These are phyloP conservation scores for Ophiostoma sp. DNA, from an alignment of 2,329 filamentous ascomycete species.

Conservation along the genomic window DNA sequence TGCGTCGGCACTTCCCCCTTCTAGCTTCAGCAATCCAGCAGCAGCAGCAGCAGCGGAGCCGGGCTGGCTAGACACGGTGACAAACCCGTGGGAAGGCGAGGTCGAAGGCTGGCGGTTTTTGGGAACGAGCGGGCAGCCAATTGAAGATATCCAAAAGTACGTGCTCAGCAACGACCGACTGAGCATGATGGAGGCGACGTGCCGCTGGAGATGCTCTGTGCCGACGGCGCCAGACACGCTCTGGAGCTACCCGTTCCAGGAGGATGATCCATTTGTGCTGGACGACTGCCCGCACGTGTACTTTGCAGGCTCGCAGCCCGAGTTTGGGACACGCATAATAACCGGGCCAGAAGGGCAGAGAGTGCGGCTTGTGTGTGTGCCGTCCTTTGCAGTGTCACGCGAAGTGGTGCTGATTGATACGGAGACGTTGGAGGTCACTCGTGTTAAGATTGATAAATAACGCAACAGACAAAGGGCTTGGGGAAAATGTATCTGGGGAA, in stretches of 20 bases:
- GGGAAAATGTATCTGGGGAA: background rate
- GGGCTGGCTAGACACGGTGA: slow-evolving; percentile 76
- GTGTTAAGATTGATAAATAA: slow-evolving; percentile 49
- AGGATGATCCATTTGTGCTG: slow-evolving; percentile 85
- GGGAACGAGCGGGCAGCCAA: slow-evolving; percentile 83
- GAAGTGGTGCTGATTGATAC: slow-evolving; percentile 78
- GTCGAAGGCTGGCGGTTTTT: slow-evolving; percentile 84
- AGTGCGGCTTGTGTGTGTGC: slow-evolving; percentile 76
- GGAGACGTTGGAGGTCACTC: slow-evolving; percentile 75
- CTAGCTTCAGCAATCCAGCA: slow-evolving; percentile 31
- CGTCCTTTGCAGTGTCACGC: slow-evolving; percentile 70
- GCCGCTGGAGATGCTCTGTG: slow-evolving; percentile 83
- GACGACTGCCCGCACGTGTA: slow-evolving; percentile 82
- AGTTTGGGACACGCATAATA: slow-evolving; percentile 67
- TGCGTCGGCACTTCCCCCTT: slow-evolving; percentile 37
- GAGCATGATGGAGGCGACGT: slow-evolving; percentile 89
- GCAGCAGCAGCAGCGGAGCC: slow-evolving; percentile 14
- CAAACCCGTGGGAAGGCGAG: slow-evolving; percentile 89
- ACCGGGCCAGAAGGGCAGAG: slow-evolving; percentile 60
- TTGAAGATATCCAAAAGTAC: slow-evolving; percentile 92
- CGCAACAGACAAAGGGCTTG: background rate
- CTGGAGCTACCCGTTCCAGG: slow-evolving; percentile 95
- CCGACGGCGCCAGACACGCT: slow-evolving; percentile 94
- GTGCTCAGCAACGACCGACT: slow-evolving; percentile 70
- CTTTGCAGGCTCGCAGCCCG: slow-evolving; percentile 79